phyloP scores from a whole-genome alignment of 352 stramenopile genomes.

The Pythium aristosporum region DNA sequence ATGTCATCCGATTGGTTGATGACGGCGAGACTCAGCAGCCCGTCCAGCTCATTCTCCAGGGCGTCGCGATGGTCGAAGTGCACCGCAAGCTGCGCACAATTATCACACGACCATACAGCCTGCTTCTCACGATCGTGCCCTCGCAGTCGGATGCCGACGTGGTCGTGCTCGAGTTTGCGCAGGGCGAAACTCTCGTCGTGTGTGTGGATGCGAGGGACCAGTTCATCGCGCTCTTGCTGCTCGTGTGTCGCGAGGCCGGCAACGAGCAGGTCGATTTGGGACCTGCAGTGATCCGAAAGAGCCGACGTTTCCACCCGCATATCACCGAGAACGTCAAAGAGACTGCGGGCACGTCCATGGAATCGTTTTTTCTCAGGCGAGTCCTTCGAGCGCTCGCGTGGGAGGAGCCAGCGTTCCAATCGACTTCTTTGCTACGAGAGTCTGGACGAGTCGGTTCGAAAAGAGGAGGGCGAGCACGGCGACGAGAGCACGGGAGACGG shows the following conservation, averaged over 20 bases:
- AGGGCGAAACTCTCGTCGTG: conserved; percentile 55
- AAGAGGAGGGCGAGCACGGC: neutral
- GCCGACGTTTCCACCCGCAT: conserved; percentile 64
- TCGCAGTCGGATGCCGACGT: conserved; percentile 55
- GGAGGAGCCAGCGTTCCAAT: neutral
- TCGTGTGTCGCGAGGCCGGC: conserved; percentile 58
- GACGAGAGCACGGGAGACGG: neutral
- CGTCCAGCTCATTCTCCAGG: conserved; percentile 72
- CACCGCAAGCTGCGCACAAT: conserved; percentile 59
- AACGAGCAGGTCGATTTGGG: conserved; percentile 52
- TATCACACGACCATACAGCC: conserved; percentile 53
- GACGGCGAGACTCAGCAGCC: conserved; percentile 41
- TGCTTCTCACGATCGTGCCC: conserved; percentile 50
- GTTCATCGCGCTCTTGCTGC: conserved; percentile 60
- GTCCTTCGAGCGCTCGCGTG: conserved; percentile 35
- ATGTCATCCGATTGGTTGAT: conserved; percentile 52
- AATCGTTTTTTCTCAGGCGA: conserved; percentile 56
- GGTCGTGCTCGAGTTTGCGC: conserved; percentile 64
- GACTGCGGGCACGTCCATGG: conserved; percentile 34
- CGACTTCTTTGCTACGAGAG: neutral
- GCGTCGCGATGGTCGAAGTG: conserved; percentile 56
- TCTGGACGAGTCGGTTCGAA: neutral
- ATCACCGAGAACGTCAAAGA: conserved; percentile 30
- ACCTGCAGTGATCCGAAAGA: conserved; percentile 42
- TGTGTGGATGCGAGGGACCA: conserved; percentile 57